These are phyloP conservation scores for Nigrospora sphaerica DNA, from an alignment of 2,329 filamentous ascomycete species.

Conservation along the genomic window DNA sequence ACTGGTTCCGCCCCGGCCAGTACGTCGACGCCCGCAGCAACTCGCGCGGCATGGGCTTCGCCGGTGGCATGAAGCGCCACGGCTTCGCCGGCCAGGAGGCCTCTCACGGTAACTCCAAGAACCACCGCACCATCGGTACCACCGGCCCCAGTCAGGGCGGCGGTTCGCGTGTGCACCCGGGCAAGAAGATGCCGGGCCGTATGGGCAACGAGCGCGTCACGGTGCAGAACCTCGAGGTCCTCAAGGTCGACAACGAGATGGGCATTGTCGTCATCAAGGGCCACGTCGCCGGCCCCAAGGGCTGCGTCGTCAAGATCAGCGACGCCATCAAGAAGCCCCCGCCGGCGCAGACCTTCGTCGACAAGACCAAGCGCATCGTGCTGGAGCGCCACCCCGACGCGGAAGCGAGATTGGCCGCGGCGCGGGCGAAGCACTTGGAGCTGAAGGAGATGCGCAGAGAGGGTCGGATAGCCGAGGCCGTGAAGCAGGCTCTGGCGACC, in stretches of 20 bases:
- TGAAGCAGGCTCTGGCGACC: constrained; percentile 4
- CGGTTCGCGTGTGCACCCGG: constrained; percentile 85
- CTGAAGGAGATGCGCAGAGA: constrained; percentile 43
- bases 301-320: constrained; percentile 75
- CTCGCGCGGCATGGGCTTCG: constrained; percentile 80
- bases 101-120: constrained; percentile 91
- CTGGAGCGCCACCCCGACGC: constrained; percentile 40
- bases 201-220: constrained; percentile 91
- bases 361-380: constrained; percentile 34
- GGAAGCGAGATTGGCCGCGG: constrained; percentile 37
- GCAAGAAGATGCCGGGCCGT: constrained; percentile 95
- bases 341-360: constrained; percentile 40
- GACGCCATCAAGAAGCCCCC: constrained; percentile 82
- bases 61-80: constrained; percentile 95
- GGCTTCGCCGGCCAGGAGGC: constrained; percentile 84
- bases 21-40: constrained; percentile 79
- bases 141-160: constrained; percentile 83
- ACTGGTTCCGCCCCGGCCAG: constrained; percentile 87
- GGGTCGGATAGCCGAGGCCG: constrained; percentile 27
- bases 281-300: constrained; percentile 80
- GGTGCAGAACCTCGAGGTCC: constrained; percentile 81
- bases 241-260: constrained; percentile 80
- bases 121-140: constrained; percentile 88
- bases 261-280: constrained; percentile 87
- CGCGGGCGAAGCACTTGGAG: constrained; percentile 43